phyloP scores from a whole-genome alignment of 2,329 filamentous ascomycete genomes.

The Trichophyton rubrum region DNA sequence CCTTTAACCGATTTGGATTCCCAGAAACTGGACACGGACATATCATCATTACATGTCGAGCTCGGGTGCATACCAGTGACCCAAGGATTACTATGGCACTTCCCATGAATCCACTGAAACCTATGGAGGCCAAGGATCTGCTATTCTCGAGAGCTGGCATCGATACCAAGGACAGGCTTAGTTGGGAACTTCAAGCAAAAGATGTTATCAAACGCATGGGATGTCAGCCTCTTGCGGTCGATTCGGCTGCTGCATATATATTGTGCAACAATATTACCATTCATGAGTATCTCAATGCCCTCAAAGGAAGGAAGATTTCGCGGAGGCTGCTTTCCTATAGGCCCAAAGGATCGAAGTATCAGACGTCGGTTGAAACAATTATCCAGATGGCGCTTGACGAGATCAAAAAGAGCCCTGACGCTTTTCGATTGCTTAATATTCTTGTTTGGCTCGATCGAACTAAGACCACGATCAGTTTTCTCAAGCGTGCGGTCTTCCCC shows the following conservation, averaged over 20 bases:
- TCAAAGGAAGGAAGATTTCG: not conserved
- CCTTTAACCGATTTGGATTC: not conserved
- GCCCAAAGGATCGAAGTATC: constrained; percentile 1
- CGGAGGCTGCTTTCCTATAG: not conserved
- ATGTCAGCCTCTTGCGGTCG: constrained; percentile 3
- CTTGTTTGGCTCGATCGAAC: constrained; percentile 7
- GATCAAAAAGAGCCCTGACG: constrained; percentile 3
- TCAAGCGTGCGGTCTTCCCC: constrained; percentile 2
- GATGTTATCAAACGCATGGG: not conserved
- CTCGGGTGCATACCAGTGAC: not conserved
- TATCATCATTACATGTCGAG: constrained; percentile 4
- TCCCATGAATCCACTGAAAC: not conserved
- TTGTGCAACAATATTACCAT: not conserved
- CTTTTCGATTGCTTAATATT: constrained; percentile 4
- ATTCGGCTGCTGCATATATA: constrained; percentile 7
- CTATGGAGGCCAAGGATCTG: not conserved
- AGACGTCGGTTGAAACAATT: constrained; percentile 6
- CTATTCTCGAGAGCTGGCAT: not conserved
- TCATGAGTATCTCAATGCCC: not conserved
- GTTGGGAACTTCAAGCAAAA: not conserved
- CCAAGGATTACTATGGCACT: not conserved
- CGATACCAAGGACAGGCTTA: not conserved
- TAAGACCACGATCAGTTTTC: constrained; percentile 4
- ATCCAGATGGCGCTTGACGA: constrained; percentile 3
- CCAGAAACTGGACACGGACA: constrained; percentile 4